Evolutionary conservation across 306 rosid species (phyloP), one percentile per base, ranked within the genome.

Genomic region (Echinosophora koreensis): DNA sequence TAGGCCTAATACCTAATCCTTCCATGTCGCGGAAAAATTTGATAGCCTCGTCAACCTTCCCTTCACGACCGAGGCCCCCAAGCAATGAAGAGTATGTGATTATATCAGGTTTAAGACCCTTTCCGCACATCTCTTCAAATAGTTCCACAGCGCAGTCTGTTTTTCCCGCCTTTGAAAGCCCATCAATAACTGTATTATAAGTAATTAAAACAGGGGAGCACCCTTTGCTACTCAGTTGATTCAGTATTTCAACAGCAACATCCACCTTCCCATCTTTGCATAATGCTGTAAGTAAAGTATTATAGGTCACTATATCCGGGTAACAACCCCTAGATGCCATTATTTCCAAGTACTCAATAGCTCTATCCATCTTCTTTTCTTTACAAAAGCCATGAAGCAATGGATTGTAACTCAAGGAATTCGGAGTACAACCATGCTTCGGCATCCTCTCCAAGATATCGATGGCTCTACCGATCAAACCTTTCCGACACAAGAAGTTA

Each of bases 241-340:
- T 86, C 52, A 95, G 88, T 81, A 95, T 73, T 87, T 88, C 99
- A 66, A 89, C 92, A 5, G 99, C 97, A 58, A 81, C 86, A 63
- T 90, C 94, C 78, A 95, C 97, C 81, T 95, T 95, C 84, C 97
- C 97, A 32, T 92, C 99, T 86, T 85, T 95, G 89, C 97, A 92
- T 68, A 95, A 80, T 5, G 97, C 97, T 4, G 92, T 89, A 35
- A 95, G 92, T 85, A 92, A 82, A 68, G 97, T 95, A 77, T 95
- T 95, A 83, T 95, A 95, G 32, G 97, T 91, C 82, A 92, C 97
- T 63, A 92, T 95, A 77, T 95, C 96, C 0, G 99, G 99, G 81
- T 89, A 95, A 82, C 97, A 95, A 18, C 99, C 99, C 82, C 94
- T 82, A 3, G 96, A 83, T 38, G 88, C 97, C 99, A 95, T 95